Percentiles rank a stretch among this genome's conserved stretches.
Conservation (phyloP, 1,139 yeast genomes). For the Entelexis paramagnoliae region DNA sequence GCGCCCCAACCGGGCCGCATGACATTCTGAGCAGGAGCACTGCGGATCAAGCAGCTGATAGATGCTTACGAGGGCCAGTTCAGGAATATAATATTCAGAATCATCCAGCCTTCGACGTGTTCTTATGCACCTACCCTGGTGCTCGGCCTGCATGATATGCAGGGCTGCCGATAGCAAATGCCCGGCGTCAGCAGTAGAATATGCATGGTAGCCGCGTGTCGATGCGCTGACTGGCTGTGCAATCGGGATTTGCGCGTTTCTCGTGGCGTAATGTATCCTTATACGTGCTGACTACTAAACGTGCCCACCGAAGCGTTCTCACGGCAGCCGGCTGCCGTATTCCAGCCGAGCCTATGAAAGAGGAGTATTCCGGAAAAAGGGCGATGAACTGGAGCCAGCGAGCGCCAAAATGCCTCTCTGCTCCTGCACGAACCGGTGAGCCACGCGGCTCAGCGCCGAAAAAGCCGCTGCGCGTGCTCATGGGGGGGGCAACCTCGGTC, state of each 20-base stretch:
- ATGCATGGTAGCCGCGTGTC: not conserved
- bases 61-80: not conserved
- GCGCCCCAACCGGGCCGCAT: too few species aligned
- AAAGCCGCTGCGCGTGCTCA: not conserved
- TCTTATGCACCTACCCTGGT: not conserved
- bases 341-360: too few species aligned
- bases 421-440: not conserved
- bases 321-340: not conserved
- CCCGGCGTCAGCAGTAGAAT: not conserved
- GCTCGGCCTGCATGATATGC: not conserved
- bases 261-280: not conserved
- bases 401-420: not conserved
- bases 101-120: not conserved
- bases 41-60: too few species aligned
- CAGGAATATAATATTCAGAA: not conserved
- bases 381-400: too few species aligned
- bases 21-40: too few species aligned
- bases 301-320: not conserved
- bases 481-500: not conserved
- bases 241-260: not conserved
- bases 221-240: not conserved
- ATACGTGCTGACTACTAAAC: not conserved
- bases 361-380: too few species aligned
- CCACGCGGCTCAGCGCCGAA: not conserved
- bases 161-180: constrained; percentile 5